Conservation (phyloP, 345 rosid species). For the Sisymbrium irio region DNA sequence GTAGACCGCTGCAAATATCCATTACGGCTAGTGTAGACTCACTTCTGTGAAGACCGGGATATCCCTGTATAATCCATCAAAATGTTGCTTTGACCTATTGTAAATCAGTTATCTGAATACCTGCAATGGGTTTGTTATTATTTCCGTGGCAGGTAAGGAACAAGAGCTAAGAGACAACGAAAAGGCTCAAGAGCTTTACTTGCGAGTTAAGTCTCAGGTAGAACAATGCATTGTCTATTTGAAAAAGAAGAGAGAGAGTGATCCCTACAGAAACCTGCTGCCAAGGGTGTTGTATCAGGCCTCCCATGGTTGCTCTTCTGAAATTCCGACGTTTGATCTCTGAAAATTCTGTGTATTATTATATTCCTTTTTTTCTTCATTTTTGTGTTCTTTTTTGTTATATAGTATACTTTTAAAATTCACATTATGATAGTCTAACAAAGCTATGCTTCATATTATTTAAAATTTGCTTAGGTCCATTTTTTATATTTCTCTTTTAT, state of each 20-base stretch:
- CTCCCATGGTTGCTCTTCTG: slow-evolving; percentile 42
- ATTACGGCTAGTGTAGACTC: too few relatives aligned
- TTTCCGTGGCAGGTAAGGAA: slow-evolving; percentile 41
- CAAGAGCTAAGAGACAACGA: slow-evolving; percentile 49
- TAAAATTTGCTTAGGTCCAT: too few relatives aligned
- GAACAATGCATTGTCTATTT: slow-evolving; percentile 51
- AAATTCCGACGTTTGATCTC: slow-evolving; percentile 63
- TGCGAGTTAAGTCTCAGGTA: slow-evolving; percentile 62
- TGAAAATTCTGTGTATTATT: slow-evolving; percentile 35
- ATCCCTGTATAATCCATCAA: too few relatives aligned
- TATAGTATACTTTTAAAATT: too few relatives aligned
- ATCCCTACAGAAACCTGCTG: slow-evolving; percentile 61
- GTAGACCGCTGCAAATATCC: too few relatives aligned
- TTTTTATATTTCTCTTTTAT: too few relatives aligned
- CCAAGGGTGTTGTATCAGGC: slow-evolving; percentile 52
- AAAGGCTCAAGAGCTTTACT: slow-evolving; percentile 58
- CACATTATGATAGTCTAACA: too few relatives aligned
- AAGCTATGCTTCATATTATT: too few relatives aligned
- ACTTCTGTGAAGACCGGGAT: too few relatives aligned
- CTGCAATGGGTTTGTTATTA: background rate
- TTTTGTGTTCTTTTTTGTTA: too few relatives aligned
- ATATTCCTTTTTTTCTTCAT: too few relatives aligned
- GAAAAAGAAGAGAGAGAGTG: slow-evolving; percentile 60
- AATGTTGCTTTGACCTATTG: background rate
- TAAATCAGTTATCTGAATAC: background rate